A percentile compares a stretch with the other conserved stretches of the same genome.
Conservation (phyloP, 305 asterid species). For the Fraxinus paxiana region DNA sequence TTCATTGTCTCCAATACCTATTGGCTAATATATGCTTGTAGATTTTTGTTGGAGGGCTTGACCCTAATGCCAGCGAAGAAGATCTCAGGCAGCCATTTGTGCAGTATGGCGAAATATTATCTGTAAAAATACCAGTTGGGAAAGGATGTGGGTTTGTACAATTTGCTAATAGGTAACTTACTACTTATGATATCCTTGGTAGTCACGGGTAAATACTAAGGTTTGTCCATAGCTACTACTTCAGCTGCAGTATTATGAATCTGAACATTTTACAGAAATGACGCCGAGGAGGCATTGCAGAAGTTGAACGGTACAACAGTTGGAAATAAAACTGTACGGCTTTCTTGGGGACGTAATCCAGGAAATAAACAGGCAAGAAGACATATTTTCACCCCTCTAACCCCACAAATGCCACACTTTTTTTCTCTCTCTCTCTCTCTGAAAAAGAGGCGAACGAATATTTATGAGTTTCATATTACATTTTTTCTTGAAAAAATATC, state of each 20-base stretch:
- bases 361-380: constrained; percentile 68
- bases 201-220: not conserved
- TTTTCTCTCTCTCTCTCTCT: constrained; percentile 6
- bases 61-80: constrained; percentile 75
- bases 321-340: constrained; percentile 87
- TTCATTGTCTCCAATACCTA: not conserved
- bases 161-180: constrained; percentile 66
- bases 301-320: constrained; percentile 69
- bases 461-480: not conserved
- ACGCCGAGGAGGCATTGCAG: constrained; percentile 92
- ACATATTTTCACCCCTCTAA: not conserved
- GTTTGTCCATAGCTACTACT: not conserved
- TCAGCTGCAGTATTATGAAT: not conserved
- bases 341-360: constrained; percentile 96
- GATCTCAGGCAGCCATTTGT: constrained; percentile 85
- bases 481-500: not conserved
- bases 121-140: constrained; percentile 87
- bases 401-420: not conserved
- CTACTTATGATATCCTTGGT: not conserved
- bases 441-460: not conserved
- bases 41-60: constrained; percentile 99
- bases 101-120: constrained; percentile 75
- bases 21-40: constrained; percentile 33
- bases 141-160: constrained; percentile 97
- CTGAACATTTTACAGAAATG: constrained; percentile 41